Base-by-base conservation (phyloP, 257 asterid genomes). In the Solanum appendiculatum region DNA sequence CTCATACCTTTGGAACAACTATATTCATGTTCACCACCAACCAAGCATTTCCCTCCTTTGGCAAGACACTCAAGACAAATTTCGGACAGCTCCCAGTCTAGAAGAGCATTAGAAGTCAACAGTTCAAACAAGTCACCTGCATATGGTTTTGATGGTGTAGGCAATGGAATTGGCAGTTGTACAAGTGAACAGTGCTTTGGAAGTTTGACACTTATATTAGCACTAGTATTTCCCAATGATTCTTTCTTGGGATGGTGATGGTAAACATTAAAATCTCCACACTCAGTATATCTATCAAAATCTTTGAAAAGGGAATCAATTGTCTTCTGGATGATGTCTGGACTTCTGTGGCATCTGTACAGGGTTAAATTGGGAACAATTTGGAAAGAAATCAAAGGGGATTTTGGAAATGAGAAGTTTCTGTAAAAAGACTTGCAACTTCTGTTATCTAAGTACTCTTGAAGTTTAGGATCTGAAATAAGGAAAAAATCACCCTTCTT, bases 31-130 rank as follows among this genome's bases (percentile, higher is more conserved):
- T 27, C 6, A 3, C 1, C 14, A 16, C 42, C 46, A 46, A n/a
- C 63, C 5, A n/a, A 33, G 18, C 91, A 89, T 25, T 86, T 88
- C 36, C 93, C 91, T 83, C 94, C 94, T n/a, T 58, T 13, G 1
- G 13, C 21, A 74, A 86, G 42, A 40, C 94, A 93, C 5, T 9
- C 23, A 78, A 0, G 16, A 88, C 94, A 81, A 94, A 34, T 75
- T 73, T 78, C 77, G 5, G 92, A 87, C 34, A 93, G 36, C 78
- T 77, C 23, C 92, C 91, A 91, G 60, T 90, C 88, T 0, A 94
- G 39, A 2, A 29, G 81, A 87, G 89, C 0, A 36, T 87, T 88
- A 25, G 90, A 3, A 21, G 72, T 66, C 15, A 92, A 44, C 86
- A 42, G 37, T 1, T 83, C 12, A 23, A 84, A 75, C 58, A 90